Evolutionary conservation across 1,139 yeast genomes (phyloP), one percentile per base, ranked within the genome.

Genomic region (Sugiyamaella japonica): DNA sequence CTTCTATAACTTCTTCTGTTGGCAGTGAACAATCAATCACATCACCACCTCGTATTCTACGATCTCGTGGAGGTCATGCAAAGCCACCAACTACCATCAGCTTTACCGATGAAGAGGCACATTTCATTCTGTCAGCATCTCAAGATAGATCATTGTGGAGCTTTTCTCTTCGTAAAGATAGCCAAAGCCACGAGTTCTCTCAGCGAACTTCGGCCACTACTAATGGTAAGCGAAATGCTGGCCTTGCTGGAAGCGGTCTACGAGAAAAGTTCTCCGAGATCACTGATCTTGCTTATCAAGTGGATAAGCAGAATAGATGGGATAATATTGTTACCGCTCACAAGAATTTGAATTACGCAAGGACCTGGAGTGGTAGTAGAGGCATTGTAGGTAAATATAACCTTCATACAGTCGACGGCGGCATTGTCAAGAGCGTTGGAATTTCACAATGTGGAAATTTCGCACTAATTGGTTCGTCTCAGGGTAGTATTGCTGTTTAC

Each of bases 1-100:
- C 97, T 2, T 80, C 93, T 2, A 75, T 90, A 55, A 77, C 86
- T 13, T 75, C 85, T n/a, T 81, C 83, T 61, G 71, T 80, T 1
- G 73, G 84, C 0, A 62, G 65, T 29, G 71, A 66, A 36, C 62
- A 68, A 3, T 63, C 72, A 1, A 82, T 89, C 32, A 84, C 86
- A 5, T 82, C 95, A 6, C 96, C 98, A 0, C 99, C 99, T 40
- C 84, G 99, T 68, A 84, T 86, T 59, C 77, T 95, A 64, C 83
- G 99, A 70, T 87, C 96, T 0, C 82, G 99, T 69, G 98, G 98
- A 63, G 99, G 99, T 12, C 99, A 95, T 70, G 84, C 97, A 2
- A 86, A 89, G 20, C 97, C 99, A 6, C 96, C 99, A 2, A 77
- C 86, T 0, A 73, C 83, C 10, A 84, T 95, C 48, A 76, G 78